Conservation (phyloP, 202 grass and related monocot genomes). For the Brachypodium distachyon region DNA sequence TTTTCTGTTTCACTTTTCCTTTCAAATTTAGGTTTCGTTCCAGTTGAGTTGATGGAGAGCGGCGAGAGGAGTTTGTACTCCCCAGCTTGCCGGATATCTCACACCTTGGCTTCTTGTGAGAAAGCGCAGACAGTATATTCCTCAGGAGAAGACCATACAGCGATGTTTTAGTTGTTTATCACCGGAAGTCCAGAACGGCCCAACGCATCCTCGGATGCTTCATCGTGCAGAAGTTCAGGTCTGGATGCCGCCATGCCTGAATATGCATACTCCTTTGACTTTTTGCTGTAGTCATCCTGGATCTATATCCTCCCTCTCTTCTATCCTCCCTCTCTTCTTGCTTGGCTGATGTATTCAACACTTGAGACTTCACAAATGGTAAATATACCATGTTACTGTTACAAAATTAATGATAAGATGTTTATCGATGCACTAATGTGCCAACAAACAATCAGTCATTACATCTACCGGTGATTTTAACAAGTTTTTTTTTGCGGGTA, state of each 20-base stretch:
- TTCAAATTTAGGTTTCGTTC: background rate
- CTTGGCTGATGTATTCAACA: too few relatives aligned
- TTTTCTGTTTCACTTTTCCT: background rate
- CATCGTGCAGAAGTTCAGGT: background rate
- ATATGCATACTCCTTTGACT: conserved; percentile 12
- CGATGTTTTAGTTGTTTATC: background rate
- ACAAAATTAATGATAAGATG: too few relatives aligned
- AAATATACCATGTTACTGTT: too few relatives aligned
- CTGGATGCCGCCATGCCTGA: background rate
- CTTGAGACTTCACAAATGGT: too few relatives aligned
- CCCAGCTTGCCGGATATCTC: conserved; percentile 23
- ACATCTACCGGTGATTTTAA: too few relatives aligned
- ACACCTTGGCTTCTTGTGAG: background rate
- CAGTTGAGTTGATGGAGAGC: background rate
- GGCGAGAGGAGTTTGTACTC: background rate
- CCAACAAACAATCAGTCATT: too few relatives aligned
- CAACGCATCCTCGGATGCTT: background rate
- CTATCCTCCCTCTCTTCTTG: too few relatives aligned
- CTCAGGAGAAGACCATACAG: background rate
- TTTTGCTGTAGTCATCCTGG: background rate
- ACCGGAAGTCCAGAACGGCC: background rate
- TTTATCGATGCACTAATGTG: too few relatives aligned
- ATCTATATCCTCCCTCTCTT: too few relatives aligned
- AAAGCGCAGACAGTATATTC: conserved; percentile 31
- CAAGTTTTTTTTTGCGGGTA: too few relatives aligned